phyloP scores from a whole-genome alignment of 2,329 filamentous ascomycete species.

The Fusarium sp. region DNA sequence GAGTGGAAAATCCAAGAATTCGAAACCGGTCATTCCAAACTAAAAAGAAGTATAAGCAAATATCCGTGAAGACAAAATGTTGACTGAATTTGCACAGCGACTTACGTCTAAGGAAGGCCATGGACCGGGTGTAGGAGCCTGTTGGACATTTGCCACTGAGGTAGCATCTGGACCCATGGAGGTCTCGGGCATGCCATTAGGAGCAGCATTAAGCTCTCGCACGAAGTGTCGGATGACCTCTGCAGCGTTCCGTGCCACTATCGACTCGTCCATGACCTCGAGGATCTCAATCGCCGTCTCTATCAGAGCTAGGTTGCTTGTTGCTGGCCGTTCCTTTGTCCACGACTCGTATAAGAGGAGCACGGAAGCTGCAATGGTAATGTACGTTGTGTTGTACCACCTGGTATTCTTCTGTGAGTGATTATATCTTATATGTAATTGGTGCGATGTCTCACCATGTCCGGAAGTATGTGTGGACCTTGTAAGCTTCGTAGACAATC shows the following conservation, averaged over 20 bases:
- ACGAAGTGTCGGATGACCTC: constrained; percentile 18
- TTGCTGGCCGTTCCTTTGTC: not conserved
- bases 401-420: not conserved
- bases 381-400: constrained; percentile 28
- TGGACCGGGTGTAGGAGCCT: constrained; percentile 6
- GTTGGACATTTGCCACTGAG: not conserved
- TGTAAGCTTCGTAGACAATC: constrained; percentile 10
- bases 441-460: constrained; percentile 1
- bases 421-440: not conserved
- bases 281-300: constrained; percentile 14
- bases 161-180: not conserved
- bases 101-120: constrained; percentile 10
- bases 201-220: constrained; percentile 1
- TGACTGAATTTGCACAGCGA: not conserved
- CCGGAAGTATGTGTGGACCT: constrained; percentile 18
- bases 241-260: constrained; percentile 17
- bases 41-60: not conserved
- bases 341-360: constrained; percentile 17
- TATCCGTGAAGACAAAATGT: not conserved
- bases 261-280: constrained; percentile 17
- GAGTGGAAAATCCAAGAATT: constrained; percentile 15
- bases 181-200: not conserved
- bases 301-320: not conserved
- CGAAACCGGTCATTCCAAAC: constrained; percentile 10
- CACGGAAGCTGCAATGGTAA: constrained; percentile 8